Evolutionary conservation across 1,284 basidiomycete species (phyloP).

Genomic region (Fomitopsis palustris): DNA sequence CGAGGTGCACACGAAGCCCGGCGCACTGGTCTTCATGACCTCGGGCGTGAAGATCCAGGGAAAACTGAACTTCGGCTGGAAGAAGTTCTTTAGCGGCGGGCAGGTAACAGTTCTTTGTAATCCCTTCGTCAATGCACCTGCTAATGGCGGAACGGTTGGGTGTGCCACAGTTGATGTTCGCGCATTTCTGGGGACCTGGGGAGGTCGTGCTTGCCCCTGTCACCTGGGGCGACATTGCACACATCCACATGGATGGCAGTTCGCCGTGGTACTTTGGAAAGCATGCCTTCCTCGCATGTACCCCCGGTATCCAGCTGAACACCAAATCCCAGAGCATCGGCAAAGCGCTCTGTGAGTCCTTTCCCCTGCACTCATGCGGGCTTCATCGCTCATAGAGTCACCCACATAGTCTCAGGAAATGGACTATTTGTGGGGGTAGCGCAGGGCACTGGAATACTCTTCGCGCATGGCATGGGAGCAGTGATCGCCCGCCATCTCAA

Average conservation of each 20-base stretch:
- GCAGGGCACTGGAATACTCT: conserved; percentile 26
- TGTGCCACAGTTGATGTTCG: conserved; percentile 22
- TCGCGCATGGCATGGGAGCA: conserved; percentile 29
- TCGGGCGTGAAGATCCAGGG: conserved; percentile 28
- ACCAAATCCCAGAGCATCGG: conserved; percentile 29
- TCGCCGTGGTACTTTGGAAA: conserved; percentile 28
- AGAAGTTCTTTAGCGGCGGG: conserved; percentile 27
- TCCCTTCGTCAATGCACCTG: background rate
- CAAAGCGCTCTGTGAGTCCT: conserved; percentile 29
- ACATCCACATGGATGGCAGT: conserved; percentile 26
- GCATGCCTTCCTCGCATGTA: conserved; percentile 30
- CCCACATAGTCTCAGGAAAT: conserved; percentile 28
- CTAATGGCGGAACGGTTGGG: background rate
- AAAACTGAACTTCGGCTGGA: conserved; percentile 29
- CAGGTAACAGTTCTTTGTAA: conserved; percentile 13
- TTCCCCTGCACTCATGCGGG: background rate
- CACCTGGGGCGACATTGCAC: conserved; percentile 32
- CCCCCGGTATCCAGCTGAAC: conserved; percentile 20
- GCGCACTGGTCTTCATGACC: conserved; percentile 33
- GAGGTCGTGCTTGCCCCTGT: conserved; percentile 32
- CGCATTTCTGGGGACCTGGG: conserved; percentile 28
- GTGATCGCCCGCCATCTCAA: conserved; percentile 27
- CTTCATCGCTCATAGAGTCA: no score
- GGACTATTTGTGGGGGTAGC: conserved; percentile 29
- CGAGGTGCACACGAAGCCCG: conserved; percentile 29